Base-by-base conservation (phyloP, 2,329 filamentous ascomycete species). In the Arthrocladium fulminans region DNA sequence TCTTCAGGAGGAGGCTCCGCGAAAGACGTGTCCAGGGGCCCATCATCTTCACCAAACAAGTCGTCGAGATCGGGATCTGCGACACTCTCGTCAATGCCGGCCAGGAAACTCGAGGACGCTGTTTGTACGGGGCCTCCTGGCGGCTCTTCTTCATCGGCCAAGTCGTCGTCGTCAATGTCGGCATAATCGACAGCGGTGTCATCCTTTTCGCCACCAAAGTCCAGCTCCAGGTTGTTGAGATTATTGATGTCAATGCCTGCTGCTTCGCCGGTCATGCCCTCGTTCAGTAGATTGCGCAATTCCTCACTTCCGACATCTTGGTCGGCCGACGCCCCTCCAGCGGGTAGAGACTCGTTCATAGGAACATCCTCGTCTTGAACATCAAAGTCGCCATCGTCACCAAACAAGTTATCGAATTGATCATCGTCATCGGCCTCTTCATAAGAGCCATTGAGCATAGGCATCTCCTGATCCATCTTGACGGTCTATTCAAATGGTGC, bases 121-220 rank as follows among this genome's bases (percentile, higher is more conserved):
- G 32, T 58, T 43, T 22, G 48, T 34, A 47, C 48, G 10, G 46
- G 45, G 25, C 57, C 53, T 37, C 48, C 53, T 8, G 57, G 54
- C 12, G 43, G 50, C 50, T 69, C 67, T 56, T 73, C 72, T 32
- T 92, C 87, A 5, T 92, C 87, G 9, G 88, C 84, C 6, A 95
- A 75, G 54, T 96, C 89, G 62, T 94, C 88, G 63, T 97, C 90
- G 56, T 84, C 84, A 53, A 97, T 89, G 61, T 95, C 87, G 62
- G 86, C 88, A 59, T 76, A 98, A 62, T 98, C 92, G 53, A 92
- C 71, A 9, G 34, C 32, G 34, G 92, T 92, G 67, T 97, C 86
- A 51, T 88, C 88, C 47, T 88, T 90, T 67, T 98, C 98, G 64
- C 88, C 84, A 17, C 74, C 76, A 45, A 45, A 73, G 71, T 45